Conservation (phyloP, 768 basidiomycete genomes). For the Lactifluus echinatus region DNA sequence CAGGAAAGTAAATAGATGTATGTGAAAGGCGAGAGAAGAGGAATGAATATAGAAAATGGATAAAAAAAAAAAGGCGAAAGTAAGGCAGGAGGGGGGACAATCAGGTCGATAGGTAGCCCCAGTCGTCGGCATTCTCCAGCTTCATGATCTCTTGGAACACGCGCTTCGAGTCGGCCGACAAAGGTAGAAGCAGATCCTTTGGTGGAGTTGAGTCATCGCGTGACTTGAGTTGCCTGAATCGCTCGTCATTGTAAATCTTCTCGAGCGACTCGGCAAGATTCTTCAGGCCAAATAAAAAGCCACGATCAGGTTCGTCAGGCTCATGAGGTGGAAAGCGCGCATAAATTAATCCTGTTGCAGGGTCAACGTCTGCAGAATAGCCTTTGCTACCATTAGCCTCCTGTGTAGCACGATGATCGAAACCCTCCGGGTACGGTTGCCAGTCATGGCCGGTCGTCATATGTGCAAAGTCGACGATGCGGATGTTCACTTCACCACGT, state of each 20-base stretch:
- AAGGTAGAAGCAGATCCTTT: slow-evolving; percentile 48
- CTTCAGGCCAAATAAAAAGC: slow-evolving; percentile 87
- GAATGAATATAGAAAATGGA: slow-evolving; percentile 2
- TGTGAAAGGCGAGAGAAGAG: neutral
- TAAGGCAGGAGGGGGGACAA: neutral
- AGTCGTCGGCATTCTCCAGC: slow-evolving; percentile 53
- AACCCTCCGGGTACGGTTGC: slow-evolving; percentile 49
- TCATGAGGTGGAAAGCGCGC: slow-evolving; percentile 94
- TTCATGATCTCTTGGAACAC: slow-evolving; percentile 69
- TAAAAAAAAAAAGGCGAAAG: neutral
- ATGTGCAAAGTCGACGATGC: slow-evolving; percentile 97
- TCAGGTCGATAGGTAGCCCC: slow-evolving; percentile 70
- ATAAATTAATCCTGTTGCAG: slow-evolving; percentile 72
- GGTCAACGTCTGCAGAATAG: slow-evolving; percentile 76
- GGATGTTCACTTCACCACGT: slow-evolving; percentile 88
- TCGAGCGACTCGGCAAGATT: slow-evolving; percentile 69
- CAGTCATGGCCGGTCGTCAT: slow-evolving; percentile 95
- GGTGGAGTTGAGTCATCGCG: slow-evolving; percentile 43
- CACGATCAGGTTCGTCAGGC: slow-evolving; percentile 82
- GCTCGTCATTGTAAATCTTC: slow-evolving; percentile 83
- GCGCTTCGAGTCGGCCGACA: slow-evolving; percentile 66
- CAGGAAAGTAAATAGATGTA: slow-evolving; percentile 7
- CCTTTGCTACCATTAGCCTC: slow-evolving; percentile 55
- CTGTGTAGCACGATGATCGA: slow-evolving; percentile 31
- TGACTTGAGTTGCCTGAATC: slow-evolving; percentile 54